Percentiles rank a stretch among this genome's conserved stretches.
phyloP scores from a whole-genome alignment of 345 rosid species.

The Hypericum perforatum region DNA sequence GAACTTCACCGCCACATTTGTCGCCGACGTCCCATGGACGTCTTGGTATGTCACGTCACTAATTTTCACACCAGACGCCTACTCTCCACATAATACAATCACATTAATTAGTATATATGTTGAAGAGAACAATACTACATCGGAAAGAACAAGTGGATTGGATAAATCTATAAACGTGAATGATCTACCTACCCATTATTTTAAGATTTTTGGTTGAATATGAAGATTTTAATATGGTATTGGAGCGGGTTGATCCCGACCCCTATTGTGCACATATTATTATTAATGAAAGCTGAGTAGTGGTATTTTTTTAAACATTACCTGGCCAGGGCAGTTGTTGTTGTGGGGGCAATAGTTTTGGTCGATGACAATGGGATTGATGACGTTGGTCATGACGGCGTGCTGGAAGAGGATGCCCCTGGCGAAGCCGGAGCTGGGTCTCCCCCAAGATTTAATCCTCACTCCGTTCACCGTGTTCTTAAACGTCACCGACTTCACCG shows the following conservation, averaged over 20 bases:
- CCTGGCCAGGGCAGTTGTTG: constrained; percentile 22
- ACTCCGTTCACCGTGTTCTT: constrained; percentile 14
- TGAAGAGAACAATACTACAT: too few relatives aligned
- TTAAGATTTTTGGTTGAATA: too few relatives aligned
- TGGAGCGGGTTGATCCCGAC: too few relatives aligned
- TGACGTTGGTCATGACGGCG: constrained; percentile 12
- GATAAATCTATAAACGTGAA: too few relatives aligned
- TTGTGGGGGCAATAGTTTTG: constrained; percentile 17
- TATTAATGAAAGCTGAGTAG: too few relatives aligned
- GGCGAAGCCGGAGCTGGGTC: constrained; percentile 18
- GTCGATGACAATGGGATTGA: constrained; percentile 17
- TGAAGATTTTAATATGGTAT: too few relatives aligned
- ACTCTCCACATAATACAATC: too few relatives aligned
- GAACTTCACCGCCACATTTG: constrained; percentile 45
- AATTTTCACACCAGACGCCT: constrained; percentile 51
- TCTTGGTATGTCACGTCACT: constrained; percentile 53
- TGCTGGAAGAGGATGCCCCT: constrained; percentile 14
- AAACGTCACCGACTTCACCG: constrained; percentile 13
- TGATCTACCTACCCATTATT: too few relatives aligned
- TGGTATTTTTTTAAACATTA: too few relatives aligned
- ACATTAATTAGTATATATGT: too few relatives aligned
- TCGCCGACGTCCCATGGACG: constrained; percentile 57
- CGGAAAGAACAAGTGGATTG: too few relatives aligned
- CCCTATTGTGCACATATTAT: too few relatives aligned
- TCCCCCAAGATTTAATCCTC: constrained; percentile 23